Percentiles rank a stretch among this genome's conserved stretches.
These are phyloP conservation scores for Acanthamoeba lenticulata DNA, from an alignment of 208 protist species.

Conservation along the genomic window DNA sequence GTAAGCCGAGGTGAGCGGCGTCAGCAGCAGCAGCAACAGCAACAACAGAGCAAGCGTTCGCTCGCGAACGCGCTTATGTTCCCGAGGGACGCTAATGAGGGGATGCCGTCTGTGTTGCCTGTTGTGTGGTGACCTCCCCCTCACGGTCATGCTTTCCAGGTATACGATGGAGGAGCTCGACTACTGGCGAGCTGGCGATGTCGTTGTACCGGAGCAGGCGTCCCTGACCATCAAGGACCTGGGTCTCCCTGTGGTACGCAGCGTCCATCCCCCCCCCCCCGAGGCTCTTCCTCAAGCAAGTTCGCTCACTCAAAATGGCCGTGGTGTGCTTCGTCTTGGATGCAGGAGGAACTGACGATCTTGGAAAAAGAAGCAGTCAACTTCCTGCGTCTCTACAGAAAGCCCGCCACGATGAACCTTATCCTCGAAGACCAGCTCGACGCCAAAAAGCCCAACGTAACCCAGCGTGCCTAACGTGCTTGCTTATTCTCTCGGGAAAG, in stretches of 20 bases:
- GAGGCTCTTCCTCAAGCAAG: no score
- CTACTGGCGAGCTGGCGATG: constrained; percentile 2
- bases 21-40: neutral
- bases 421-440: constrained; percentile 48
- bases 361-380: constrained; percentile 7
- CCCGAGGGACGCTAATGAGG: no score
- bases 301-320: no score
- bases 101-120: no score
- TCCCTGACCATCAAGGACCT: neutral
- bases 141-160: neutral
- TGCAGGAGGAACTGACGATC: neutral
- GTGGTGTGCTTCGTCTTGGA: neutral
- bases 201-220: neutral
- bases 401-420: constrained; percentile 39
- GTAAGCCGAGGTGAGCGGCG: neutral
- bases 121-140: no score
- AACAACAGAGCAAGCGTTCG: neutral
- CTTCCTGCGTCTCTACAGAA: constrained; percentile 44
- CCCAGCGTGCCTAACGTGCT: neutral
- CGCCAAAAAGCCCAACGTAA: neutral
- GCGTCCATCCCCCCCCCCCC: neutral
- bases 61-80: no score
- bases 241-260: neutral
- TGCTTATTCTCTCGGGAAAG: neutral
- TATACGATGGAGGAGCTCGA: constrained; percentile 12